Evolutionary conservation across 2,329 filamentous ascomycete genomes (phyloP).

Genomic region (Madurella fahalii): DNA sequence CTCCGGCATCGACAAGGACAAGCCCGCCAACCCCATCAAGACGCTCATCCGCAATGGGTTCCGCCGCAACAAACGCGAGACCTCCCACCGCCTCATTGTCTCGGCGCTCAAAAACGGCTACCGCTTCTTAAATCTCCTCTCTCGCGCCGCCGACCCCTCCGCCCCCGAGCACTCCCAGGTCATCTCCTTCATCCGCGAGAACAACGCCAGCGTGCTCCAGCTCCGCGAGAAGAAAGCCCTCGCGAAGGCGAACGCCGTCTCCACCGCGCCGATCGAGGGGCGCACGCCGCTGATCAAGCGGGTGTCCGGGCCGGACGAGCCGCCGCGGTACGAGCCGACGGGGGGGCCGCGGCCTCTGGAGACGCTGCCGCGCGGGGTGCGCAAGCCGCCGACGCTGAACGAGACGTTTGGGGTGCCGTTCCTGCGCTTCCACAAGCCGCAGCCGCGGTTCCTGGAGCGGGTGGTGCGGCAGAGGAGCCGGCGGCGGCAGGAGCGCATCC

Average conservation of each 20-base stretch:
- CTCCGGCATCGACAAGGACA: slow-evolving; percentile 1
- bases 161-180: slow-evolving; percentile 40
- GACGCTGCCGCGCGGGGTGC: slow-evolving; percentile 44
- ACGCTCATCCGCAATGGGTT: slow-evolving; percentile 61
- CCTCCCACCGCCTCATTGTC: slow-evolving; percentile 56
- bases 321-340: slow-evolving; percentile 46
- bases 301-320: slow-evolving; percentile 26
- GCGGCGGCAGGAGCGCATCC: slow-evolving; percentile 40
- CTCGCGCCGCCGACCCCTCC: slow-evolving; percentile 35
- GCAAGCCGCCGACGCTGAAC: slow-evolving; percentile 55
- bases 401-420: slow-evolving; percentile 57
- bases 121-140: slow-evolving; percentile 41
- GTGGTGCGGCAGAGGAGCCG: slow-evolving; percentile 51
- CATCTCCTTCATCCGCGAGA: slow-evolving; percentile 36
- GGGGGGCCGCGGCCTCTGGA: slow-evolving; percentile 45
- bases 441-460: slow-evolving; percentile 55
- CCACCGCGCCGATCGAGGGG: slow-evolving; percentile 20
- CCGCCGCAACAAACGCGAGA: slow-evolving; percentile 53
- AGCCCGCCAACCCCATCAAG: slow-evolving; percentile 43
- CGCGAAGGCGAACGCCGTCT: background rate
- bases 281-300: slow-evolving; percentile 32
- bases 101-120: slow-evolving; percentile 65
- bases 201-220: slow-evolving; percentile 24
- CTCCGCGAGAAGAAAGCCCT: slow-evolving; percentile 6
- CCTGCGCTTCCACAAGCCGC: slow-evolving; percentile 62